Percentiles rank a stretch among this genome's conserved stretches.
phyloP scores from a whole-genome alignment of 768 basidiomycete species.

The Termitomyces sp. region DNA sequence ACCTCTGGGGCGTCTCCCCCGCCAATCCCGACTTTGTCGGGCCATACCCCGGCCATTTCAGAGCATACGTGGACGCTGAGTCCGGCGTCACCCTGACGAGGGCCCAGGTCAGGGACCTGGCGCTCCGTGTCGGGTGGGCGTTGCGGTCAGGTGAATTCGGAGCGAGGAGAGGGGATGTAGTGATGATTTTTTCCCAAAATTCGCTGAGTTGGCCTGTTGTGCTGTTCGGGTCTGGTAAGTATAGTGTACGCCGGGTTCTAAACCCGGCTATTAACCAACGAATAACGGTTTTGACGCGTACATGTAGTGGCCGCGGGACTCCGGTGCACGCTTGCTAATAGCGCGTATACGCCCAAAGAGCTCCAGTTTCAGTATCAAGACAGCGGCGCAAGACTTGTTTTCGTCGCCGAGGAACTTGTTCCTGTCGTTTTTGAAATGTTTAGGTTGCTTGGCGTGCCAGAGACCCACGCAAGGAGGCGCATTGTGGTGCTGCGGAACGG shows the following conservation, averaged over 20 bases:
- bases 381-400: conserved; percentile 56
- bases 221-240: conserved; percentile 39
- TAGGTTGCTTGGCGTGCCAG: conserved; percentile 37
- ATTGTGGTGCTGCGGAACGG: conserved; percentile 53
- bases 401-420: conserved; percentile 60
- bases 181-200: conserved; percentile 68
- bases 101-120: conserved; percentile 42
- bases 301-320: conserved; percentile 55
- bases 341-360: conserved; percentile 61
- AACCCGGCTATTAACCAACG: background rate
- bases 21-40: conserved; percentile 29
- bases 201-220: conserved; percentile 46
- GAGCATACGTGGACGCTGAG: conserved; percentile 64
- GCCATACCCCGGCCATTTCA: conserved; percentile 33
- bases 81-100: conserved; percentile 55
- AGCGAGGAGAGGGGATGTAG: conserved; percentile 46
- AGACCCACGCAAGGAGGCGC: conserved; percentile 42
- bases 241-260: too few species aligned
- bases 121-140: conserved; percentile 55
- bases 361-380: conserved; percentile 69
- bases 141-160: conserved; percentile 37
- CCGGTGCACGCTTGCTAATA: conserved; percentile 68
- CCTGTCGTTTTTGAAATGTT: conserved; percentile 54
- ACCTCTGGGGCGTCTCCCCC: conserved; percentile 32
- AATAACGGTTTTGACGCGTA: background rate